Base-by-base conservation (phyloP, 768 basidiomycete species). In the Suillus discolor region DNA sequence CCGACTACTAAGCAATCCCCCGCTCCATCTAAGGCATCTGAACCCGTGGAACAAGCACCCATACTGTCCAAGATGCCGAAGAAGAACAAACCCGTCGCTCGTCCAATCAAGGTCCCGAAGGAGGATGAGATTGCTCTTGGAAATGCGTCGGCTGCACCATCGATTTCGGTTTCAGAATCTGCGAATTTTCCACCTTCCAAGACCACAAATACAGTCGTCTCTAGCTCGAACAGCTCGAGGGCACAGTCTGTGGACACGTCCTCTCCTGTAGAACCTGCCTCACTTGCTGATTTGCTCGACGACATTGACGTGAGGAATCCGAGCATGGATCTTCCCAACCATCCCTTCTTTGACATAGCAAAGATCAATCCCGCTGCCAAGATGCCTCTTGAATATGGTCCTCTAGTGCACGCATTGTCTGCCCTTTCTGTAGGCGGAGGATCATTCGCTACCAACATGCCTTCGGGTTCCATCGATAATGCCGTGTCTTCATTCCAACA, bases 401-500 rank as follows among this genome's bases (percentile, higher is more conserved):
- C 93, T 39, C 79, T 95, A 57, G 93, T 94, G 1, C 92, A 94
- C 71, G 93, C 94, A 1, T 77, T 95, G 34, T 94, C 94, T 9
- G 92, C 93, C 15, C 80, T 95, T 42, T 94, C 94, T 2, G 91
- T 93, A 16, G 92, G 92, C 3, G 91, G 93, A 12, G 91, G 91
- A 11, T 92, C 91, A 8, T 94, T 94, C 71, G 89, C 92, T 44
- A 79, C 72, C 57, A 91, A 87, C 70, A 89, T 93, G 80, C 92
- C 93, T 18, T 89, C 91, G 7, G 91, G 91, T 13, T 92, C 92
- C n/a, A 93, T 94, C 72, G 93, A 95, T 74, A 92, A 93, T 39
- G 93, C 93, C 1, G 92, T 95, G 36, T 90, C 92, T 4, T 93
- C 93, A 16, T 95, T 95, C 80, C 93, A 96, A 70, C 92, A 94